Evolutionary conservation across 2,329 filamentous ascomycete species (phyloP).

Genomic region (Paraphoma sp.): DNA sequence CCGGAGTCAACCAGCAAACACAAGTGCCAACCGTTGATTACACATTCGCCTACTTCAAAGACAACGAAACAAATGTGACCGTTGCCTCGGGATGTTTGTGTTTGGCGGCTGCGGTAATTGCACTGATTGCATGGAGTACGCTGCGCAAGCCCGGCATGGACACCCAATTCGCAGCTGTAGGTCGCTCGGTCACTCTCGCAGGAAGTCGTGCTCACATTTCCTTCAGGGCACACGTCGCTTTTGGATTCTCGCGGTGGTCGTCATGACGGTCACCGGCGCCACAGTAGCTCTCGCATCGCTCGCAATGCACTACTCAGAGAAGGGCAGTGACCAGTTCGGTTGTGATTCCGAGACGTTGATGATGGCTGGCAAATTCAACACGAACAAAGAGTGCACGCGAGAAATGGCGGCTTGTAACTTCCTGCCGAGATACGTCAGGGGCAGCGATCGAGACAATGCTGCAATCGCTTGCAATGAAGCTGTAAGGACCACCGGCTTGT

Average conservation of each 20-base stretch:
- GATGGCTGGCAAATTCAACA: constrained; percentile 28
- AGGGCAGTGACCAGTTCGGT: constrained; percentile 30
- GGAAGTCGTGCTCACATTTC: too few relatives aligned
- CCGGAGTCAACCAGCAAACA: constrained; percentile 21
- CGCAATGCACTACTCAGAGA: constrained; percentile 33
- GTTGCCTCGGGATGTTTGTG: constrained; percentile 36
- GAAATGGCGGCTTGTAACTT: constrained; percentile 38
- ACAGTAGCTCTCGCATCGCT: constrained; percentile 28
- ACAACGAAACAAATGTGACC: constrained; percentile 31
- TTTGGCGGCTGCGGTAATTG: constrained; percentile 28
- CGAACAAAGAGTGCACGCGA: constrained; percentile 36
- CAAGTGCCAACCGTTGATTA: constrained; percentile 26
- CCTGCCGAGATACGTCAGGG: constrained; percentile 17
- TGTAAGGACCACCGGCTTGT: constrained; percentile 15
- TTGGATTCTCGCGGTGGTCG: constrained; percentile 28
- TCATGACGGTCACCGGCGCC: constrained; percentile 23
- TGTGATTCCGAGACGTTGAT: constrained; percentile 29
- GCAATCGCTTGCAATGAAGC: constrained; percentile 32
- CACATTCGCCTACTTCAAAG: constrained; percentile 35
- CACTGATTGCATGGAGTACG: constrained; percentile 32
- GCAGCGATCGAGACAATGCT: constrained; percentile 15
- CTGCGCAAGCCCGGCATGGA: constrained; percentile 34
- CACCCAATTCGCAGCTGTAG: constrained; percentile 27
- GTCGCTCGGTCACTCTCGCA: constrained; percentile 1
- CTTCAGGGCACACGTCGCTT: constrained; percentile 33